Evolutionary conservation across 192 early-diverging fungal genomes (phyloP), one percentile per base, ranked within the genome.

Genomic region (Coemansia javaensis): DNA sequence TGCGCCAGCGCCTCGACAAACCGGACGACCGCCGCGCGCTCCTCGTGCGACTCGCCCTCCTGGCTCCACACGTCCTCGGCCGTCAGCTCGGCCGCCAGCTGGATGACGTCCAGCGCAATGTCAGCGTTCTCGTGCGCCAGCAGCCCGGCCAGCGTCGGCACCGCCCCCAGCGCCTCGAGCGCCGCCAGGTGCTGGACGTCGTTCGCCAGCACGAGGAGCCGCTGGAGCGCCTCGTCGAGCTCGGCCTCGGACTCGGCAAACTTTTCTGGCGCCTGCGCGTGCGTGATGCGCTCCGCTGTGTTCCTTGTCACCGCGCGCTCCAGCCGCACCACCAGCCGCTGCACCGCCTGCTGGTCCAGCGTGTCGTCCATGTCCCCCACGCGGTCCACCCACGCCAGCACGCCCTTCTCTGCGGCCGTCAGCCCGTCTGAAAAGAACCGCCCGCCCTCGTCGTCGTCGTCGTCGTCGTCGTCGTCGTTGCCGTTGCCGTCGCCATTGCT

Each of bases 161-260:
- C 40, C 2, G 78, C 82, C 15, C 77, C 82, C 35, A 97, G 53
- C 20, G 86, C 74, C 2, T 93, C 79, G 4, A 94, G 69, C 5
- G 79, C 75, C 4, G 79, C 71, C 50, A 93, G 35, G 16, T 86
- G 63, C 15, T 94, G 83, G 10, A 93, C 91, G 7, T 81, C 84
- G 40, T 88, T 85, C 8, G 90, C 84, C 33, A 92, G 56, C 14
- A 80, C 75, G 50, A 85, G 62, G 39, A 99, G 61, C 23, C 65
- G 72, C 47, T 92, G 87, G 35, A 96, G 83, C 28, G 89, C 88
- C 53, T 93, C 90, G 50, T 93, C 94, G 24, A 99, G 73, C 55
- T 96, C 93, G 9, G 89, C 83, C 63, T 99, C 96, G 21, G 93
- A 96, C 44, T 96, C 93, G 55, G 94, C 88, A 66, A 98, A 98